Evolutionary conservation across 164 flowering plant species (phyloP).

Genomic region (Vitis vinifera): ASM3070453v1 NC_081815.1:7288001-7288500

Average conservation of each 20-base stretch:
- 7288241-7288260: conserved; percentile 74
- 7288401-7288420: neutral
- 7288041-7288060: neutral
- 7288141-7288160: neutral
- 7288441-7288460: conserved; percentile 76
- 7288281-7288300: conserved; percentile 63
- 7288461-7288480: conserved; percentile 74
- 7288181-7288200: neutral
- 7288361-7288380: neutral
- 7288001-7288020: neutral
- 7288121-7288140: neutral
- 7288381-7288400: neutral
- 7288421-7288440: conserved; percentile 75
- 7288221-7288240: conserved; percentile 65
- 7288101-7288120: neutral
- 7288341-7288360: conserved; percentile 1
- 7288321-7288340: conserved; percentile 84
- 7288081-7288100: neutral
- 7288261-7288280: conserved; percentile 62
- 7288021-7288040: neutral
- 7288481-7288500: conserved; percentile 97
- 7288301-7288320: conserved; percentile 79
- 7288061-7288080: neutral
- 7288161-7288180: conserved; percentile 1
- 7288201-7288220: conserved; percentile 1